Conservation (phyloP, 768 basidiomycete genomes). For the Hypholoma fasciculare region DNA sequence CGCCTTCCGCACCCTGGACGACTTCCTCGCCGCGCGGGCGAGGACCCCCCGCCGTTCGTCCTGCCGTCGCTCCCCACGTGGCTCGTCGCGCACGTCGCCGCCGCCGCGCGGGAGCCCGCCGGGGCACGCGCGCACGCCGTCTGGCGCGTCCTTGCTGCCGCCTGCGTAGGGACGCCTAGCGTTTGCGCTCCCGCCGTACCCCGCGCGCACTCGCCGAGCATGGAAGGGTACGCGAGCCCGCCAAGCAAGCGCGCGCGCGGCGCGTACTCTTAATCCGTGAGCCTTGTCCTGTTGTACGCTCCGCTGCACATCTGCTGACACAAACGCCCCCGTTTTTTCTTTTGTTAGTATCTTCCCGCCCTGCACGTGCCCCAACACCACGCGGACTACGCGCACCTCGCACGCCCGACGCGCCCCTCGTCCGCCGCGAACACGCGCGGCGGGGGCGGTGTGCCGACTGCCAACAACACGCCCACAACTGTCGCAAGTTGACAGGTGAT, state of each 20-base stretch:
- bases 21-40: slow-evolving; percentile 40
- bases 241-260: slow-evolving; percentile 51
- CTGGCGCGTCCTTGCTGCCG: too few relatives aligned
- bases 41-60: not conserved
- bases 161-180: slow-evolving; percentile 24
- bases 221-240: slow-evolving; percentile 37
- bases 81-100: not conserved
- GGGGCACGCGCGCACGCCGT: slow-evolving; percentile 16
- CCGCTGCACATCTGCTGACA: not conserved
- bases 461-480: not conserved
- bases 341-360: slow-evolving; percentile 3
- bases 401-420: not conserved
- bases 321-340: too few relatives aligned
- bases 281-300: slow-evolving; percentile 10
- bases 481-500: too few relatives aligned
- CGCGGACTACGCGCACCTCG: not conserved
- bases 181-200: slow-evolving; percentile 41
- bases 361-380: not conserved
- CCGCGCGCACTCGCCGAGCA: slow-evolving; percentile 34
- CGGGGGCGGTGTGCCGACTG: not conserved
- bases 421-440: not conserved
- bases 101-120: not conserved
- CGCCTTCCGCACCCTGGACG: slow-evolving; percentile 51
- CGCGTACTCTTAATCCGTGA: slow-evolving; percentile 31
- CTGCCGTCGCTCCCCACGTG: not conserved